Percentiles rank a stretch among this genome's conserved stretches.
These are phyloP conservation scores for Aquilaria agallochum DNA, from an alignment of 441 rosid species.

Conservation along the genomic window DNA sequence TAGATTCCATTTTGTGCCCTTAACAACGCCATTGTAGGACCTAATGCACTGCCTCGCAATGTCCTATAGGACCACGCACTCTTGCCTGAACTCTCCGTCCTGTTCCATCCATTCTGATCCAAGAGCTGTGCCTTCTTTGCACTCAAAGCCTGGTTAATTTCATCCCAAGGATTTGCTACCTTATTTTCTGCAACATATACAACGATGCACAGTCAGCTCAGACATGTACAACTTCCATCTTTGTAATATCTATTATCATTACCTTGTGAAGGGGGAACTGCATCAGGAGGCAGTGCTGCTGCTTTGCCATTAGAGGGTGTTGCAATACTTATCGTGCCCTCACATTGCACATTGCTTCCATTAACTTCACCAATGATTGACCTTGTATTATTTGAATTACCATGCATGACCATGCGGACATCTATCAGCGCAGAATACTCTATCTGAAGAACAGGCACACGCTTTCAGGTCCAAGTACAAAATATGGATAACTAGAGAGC, in stretches of 20 bases:
- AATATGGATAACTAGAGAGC: conserved; percentile 8
- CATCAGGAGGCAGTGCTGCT: conserved; percentile 8
- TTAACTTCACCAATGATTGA: conserved; percentile 18
- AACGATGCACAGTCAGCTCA: not conserved
- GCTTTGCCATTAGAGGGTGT: conserved; percentile 20
- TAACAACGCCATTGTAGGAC: conserved; percentile 76
- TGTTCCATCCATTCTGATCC: conserved; percentile 49
- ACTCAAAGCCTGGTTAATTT: conserved; percentile 52
- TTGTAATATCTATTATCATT: conserved; percentile 3
- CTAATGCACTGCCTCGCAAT: conserved; percentile 69
- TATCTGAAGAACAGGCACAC: conserved; percentile 41
- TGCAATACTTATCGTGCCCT: conserved; percentile 23
- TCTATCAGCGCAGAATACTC: conserved; percentile 71
- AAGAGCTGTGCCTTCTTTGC: conserved; percentile 67
- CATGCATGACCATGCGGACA: conserved; percentile 50
- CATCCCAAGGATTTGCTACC: conserved; percentile 55
- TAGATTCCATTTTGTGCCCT: conserved; percentile 57
- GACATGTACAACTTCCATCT: conserved; percentile 3
- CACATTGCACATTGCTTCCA: conserved; percentile 21
- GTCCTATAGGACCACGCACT: conserved; percentile 54
- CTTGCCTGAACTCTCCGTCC: conserved; percentile 42
- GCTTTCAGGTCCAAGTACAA: conserved; percentile 9
- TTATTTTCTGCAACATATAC: conserved; percentile 41
- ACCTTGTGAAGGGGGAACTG: conserved; percentile 37
- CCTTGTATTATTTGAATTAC: conserved; percentile 25